A percentile compares a stretch with the other conserved stretches of the same genome.
Evolutionary conservation across 345 rosid species (phyloP).

Genomic region (Citrus mangshanensis): DNA sequence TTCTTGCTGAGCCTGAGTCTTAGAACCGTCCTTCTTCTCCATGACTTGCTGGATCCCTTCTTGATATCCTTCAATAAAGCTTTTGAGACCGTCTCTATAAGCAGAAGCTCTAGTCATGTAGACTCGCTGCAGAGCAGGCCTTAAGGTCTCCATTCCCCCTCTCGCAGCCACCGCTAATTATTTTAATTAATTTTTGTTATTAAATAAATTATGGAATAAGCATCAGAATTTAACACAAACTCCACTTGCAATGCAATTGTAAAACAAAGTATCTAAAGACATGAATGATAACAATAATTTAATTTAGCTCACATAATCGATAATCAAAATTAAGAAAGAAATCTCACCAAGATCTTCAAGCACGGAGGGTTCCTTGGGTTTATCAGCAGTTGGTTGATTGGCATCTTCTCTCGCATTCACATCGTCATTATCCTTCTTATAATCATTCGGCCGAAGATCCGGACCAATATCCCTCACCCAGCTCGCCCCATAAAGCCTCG

Average conservation of each 20-base stretch:
- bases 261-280: too few species aligned
- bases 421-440: constrained; percentile 48
- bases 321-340: too few species aligned
- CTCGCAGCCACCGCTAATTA: constrained; percentile 77
- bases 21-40: constrained; percentile 49
- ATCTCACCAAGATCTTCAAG: constrained; percentile 84
- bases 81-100: constrained; percentile 73
- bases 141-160: constrained; percentile 89
- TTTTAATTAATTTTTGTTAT: constrained; percentile 9
- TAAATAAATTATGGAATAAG: neutral
- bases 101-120: constrained; percentile 91
- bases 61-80: constrained; percentile 74
- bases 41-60: constrained; percentile 72
- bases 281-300: too few species aligned
- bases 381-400: constrained; percentile 10
- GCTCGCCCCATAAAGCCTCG: constrained; percentile 87
- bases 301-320: too few species aligned
- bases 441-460: constrained; percentile 83
- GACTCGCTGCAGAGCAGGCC: constrained; percentile 84
- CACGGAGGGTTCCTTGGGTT: constrained; percentile 62
- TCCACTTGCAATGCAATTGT: too few species aligned
- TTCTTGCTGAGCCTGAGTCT: constrained; percentile 31
- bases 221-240: neutral
- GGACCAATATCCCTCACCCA: constrained; percentile 97
- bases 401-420: constrained; percentile 33